Evolutionary conservation across 768 basidiomycete genomes (phyloP).

Genomic region (Suillus hirtellus): DNA sequence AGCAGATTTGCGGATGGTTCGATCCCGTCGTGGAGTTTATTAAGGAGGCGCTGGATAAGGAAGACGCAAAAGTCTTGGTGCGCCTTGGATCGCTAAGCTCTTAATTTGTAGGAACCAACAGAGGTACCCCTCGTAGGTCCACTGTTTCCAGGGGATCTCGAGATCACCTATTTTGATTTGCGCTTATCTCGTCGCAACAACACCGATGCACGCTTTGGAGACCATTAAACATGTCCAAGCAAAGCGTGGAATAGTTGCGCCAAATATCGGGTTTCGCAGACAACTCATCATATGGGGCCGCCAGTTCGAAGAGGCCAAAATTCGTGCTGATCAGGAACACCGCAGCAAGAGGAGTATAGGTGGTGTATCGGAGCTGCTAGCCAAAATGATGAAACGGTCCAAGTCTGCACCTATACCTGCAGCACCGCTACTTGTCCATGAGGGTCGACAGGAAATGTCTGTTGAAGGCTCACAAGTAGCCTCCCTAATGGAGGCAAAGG

Average conservation of each 20-base stretch:
- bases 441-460: neutral
- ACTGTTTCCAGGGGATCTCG: conserved; percentile 76
- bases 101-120: conserved; percentile 4
- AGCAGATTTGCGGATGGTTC: conserved; percentile 48
- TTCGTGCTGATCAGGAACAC: conserved; percentile 19
- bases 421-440: neutral
- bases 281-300: conserved; percentile 49
- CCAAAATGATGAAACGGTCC: conserved; percentile 9
- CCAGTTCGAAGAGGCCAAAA: conserved; percentile 29
- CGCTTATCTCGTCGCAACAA: conserved; percentile 62
- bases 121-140: conserved; percentile 48
- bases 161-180: conserved; percentile 75
- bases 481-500: neutral
- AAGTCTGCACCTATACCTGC: neutral
- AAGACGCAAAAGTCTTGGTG: conserved; percentile 50
- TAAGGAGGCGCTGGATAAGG: conserved; percentile 43
- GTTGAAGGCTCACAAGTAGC: neutral
- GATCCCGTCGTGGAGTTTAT: conserved; percentile 55
- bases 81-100: conserved; percentile 22
- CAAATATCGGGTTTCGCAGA: conserved; percentile 65
- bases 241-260: conserved; percentile 60
- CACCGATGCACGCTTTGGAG: conserved; percentile 50
- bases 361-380: conserved; percentile 11
- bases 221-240: conserved; percentile 56
- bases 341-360: conserved; percentile 15